Evolutionary conservation across 1,139 yeast genomes (phyloP).

Genomic region (Geotrichum fermentans): DNA sequence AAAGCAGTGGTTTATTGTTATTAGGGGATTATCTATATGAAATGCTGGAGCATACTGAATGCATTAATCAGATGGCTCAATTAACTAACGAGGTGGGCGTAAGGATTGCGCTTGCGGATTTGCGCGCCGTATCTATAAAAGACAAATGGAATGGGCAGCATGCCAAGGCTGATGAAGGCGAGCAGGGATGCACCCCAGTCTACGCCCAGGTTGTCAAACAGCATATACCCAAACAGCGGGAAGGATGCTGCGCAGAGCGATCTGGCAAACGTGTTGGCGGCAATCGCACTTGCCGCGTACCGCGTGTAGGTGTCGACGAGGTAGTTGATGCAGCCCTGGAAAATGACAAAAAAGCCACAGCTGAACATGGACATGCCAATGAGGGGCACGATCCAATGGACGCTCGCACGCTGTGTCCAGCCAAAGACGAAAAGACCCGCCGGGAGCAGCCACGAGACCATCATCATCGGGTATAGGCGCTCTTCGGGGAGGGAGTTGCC

Average conservation of each 20-base stretch:
- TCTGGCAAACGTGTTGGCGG: slow-evolving; percentile 70
- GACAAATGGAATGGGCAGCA: slow-evolving; percentile 64
- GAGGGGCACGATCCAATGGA: slow-evolving; percentile 73
- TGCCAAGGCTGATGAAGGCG: slow-evolving; percentile 50
- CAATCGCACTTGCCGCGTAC: slow-evolving; percentile 74
- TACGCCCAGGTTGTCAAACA: slow-evolving; percentile 52
- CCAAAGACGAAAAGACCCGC: slow-evolving; percentile 69
- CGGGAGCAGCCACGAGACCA: slow-evolving; percentile 49
- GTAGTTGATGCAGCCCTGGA: slow-evolving; percentile 55
- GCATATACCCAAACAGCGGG: slow-evolving; percentile 63
- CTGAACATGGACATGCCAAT: slow-evolving; percentile 62
- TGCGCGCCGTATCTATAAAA: slow-evolving; percentile 54
- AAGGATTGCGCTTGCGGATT: slow-evolving; percentile 54
- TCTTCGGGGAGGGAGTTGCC: slow-evolving; percentile 55
- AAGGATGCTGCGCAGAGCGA: slow-evolving; percentile 68
- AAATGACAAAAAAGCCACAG: slow-evolving; percentile 55
- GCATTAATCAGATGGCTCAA: too few species aligned
- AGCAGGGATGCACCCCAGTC: slow-evolving; percentile 61
- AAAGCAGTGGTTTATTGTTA: too few species aligned
- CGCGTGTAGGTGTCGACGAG: slow-evolving; percentile 58
- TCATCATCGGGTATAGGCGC: slow-evolving; percentile 52
- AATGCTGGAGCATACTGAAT: too few species aligned
- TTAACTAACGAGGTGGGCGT: slow-evolving; percentile 27
- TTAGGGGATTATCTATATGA: too few species aligned
- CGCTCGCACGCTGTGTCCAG: slow-evolving; percentile 55